These are phyloP conservation scores for Fraxinus platypoda DNA, from an alignment of 305 asterid genomes.

Conservation along the genomic window DNA sequence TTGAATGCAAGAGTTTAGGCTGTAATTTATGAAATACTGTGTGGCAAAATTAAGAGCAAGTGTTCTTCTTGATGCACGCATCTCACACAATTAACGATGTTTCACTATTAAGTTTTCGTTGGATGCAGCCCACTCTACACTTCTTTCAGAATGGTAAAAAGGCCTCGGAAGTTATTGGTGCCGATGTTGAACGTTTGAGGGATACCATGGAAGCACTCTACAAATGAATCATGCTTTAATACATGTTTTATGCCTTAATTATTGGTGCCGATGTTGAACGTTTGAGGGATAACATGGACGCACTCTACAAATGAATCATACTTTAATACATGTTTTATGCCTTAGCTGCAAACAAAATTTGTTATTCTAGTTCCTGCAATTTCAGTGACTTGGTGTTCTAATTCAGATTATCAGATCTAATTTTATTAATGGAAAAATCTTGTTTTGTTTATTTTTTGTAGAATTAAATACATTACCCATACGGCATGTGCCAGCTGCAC, in stretches of 20 bases:
- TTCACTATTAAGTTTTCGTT: background rate
- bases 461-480: background rate
- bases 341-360: background rate
- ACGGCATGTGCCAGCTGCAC: background rate
- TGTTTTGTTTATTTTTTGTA: background rate
- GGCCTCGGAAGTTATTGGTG: constrained; percentile 69
- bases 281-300: constrained; percentile 75
- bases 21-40: background rate
- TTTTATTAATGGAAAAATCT: background rate
- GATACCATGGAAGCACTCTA: constrained; percentile 79
- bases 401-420: background rate
- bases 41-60: background rate
- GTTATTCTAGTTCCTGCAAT: background rate
- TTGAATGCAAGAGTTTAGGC: background rate
- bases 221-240: constrained; percentile 36
- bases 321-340: background rate
- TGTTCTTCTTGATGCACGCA: background rate
- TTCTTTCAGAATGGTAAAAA: constrained; percentile 82
- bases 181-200: constrained; percentile 66
- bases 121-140: constrained; percentile 84
- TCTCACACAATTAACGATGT: background rate
- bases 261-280: constrained; percentile 76
- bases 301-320: constrained; percentile 56
- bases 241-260: constrained; percentile 15
- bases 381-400: background rate